Percentiles rank a stretch among this genome's conserved stretches.
Conservation (phyloP, 176 grass and related monocot genomes). For the Thinopyrum elongatum region DNA sequence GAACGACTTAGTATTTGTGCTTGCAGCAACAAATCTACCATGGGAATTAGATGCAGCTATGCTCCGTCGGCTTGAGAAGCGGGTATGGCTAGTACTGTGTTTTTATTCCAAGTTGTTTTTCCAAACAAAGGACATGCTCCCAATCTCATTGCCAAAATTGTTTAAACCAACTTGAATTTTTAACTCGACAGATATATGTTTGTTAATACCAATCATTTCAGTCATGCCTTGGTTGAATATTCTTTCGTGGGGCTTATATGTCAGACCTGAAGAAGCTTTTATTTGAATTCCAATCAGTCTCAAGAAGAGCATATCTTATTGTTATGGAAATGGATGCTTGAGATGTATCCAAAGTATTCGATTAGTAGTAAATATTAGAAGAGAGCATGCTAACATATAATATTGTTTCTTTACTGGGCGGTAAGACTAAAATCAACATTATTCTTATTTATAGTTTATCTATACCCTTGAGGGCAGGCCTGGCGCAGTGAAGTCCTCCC, state of each 20-base stretch:
- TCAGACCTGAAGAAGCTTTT: neutral
- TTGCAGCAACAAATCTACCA: conserved; percentile 93
- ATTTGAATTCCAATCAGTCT: neutral
- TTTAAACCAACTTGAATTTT: neutral
- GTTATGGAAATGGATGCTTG: neutral
- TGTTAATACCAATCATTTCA: neutral
- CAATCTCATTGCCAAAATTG: neutral
- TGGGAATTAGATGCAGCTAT: conserved; percentile 97
- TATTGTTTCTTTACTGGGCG: neutral
- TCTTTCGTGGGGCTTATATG: neutral
- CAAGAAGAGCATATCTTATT: neutral
- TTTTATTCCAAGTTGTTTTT: conserved; percentile 16
- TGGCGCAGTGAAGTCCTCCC: too few species aligned
- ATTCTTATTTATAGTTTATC: neutral
- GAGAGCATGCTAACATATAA: neutral
- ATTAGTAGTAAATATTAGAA: neutral
- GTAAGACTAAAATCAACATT: neutral
- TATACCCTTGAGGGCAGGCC: too few species aligned
- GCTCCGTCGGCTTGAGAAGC: conserved; percentile 89
- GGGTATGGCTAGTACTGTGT: conserved; percentile 23
- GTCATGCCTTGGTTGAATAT: neutral
- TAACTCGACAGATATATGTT: neutral
- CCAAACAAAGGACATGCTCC: neutral
- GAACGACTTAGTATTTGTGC: conserved; percentile 89
- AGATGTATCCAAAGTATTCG: neutral